Evolutionary conservation across 2,329 filamentous ascomycete genomes (phyloP).

Genomic region (Monosporascus sp.): DNA sequence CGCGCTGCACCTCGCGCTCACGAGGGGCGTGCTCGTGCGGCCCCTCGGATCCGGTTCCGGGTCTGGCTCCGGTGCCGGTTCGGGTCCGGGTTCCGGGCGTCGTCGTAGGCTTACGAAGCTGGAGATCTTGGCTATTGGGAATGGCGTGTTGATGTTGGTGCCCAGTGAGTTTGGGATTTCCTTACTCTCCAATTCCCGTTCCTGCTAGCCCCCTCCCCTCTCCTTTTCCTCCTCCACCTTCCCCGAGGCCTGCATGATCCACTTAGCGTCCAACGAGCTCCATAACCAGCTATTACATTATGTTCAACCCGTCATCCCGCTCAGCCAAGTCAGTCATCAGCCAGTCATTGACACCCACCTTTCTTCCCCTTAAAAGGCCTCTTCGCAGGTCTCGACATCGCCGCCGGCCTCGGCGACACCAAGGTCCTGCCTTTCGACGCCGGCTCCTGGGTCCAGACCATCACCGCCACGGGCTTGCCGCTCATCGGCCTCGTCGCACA

Average conservation of each 20-base stretch:
- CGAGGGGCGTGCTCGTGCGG: constrained; percentile 39
- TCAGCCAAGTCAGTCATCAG: too few species aligned
- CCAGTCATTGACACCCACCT: too few species aligned
- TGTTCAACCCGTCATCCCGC: too few species aligned
- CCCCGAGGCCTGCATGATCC: neutral
- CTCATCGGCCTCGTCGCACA: constrained; percentile 45
- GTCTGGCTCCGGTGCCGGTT: constrained; percentile 1
- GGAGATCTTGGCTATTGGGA: constrained; percentile 51
- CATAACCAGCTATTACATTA: too few species aligned
- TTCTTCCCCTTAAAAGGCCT: constrained; percentile 31
- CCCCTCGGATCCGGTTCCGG: constrained; percentile 24
- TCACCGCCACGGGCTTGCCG: constrained; percentile 46
- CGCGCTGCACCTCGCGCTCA: constrained; percentile 40
- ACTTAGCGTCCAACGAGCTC: neutral
- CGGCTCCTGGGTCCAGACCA: constrained; percentile 43
- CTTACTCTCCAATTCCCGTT: too few species aligned
- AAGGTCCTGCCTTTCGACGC: constrained; percentile 41
- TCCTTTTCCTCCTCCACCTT: neutral
- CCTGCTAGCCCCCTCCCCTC: neutral
- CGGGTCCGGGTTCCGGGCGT: neutral
- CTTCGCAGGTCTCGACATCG: constrained; percentile 45
- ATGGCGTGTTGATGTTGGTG: constrained; percentile 50
- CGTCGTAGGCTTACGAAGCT: constrained; percentile 38
- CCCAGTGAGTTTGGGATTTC: constrained; percentile 36
- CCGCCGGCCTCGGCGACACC: constrained; percentile 39